Percentiles rank a stretch among this genome's conserved stretches.
Conservation (phyloP, 1,284 basidiomycete genomes). For the Melampsora abietis-canadensis region DNA sequence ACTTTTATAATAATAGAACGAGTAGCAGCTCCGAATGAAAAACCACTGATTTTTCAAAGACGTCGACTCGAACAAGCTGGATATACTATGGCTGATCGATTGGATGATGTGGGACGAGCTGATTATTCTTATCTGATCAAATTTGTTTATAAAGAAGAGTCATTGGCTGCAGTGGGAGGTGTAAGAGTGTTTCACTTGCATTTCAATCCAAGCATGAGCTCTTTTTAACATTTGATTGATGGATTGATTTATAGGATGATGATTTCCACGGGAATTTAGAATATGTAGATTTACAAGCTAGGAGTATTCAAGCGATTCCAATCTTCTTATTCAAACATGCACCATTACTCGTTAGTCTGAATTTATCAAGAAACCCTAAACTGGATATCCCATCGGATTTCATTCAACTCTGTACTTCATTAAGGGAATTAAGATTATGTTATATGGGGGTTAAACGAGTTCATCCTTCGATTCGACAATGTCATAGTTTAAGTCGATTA, state of each 20-base stretch:
- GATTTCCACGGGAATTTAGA: slow-evolving; percentile 72
- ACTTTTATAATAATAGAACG: slow-evolving; percentile 62
- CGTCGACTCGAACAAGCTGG: slow-evolving; percentile 85
- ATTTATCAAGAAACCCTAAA: slow-evolving; percentile 91
- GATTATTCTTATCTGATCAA: slow-evolving; percentile 82
- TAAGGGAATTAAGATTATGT: slow-evolving; percentile 83
- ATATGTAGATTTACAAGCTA: slow-evolving; percentile 76
- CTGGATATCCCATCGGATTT: slow-evolving; percentile 95
- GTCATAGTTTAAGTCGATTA: slow-evolving; percentile 71
- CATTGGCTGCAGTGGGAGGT: slow-evolving; percentile 28
- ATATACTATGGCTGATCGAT: slow-evolving; percentile 75
- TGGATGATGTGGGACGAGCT: slow-evolving; percentile 74
- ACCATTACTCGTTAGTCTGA: slow-evolving; percentile 77
- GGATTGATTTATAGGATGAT: slow-evolving; percentile 62
- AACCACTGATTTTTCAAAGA: slow-evolving; percentile 78
- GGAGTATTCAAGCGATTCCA: slow-evolving; percentile 83
- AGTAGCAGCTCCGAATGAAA: slow-evolving; percentile 72
- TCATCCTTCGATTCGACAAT: slow-evolving; percentile 76
- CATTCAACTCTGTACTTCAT: slow-evolving; percentile 77
- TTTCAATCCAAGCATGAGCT: slow-evolving; percentile 47
- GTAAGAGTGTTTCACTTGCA: slow-evolving; percentile 51
- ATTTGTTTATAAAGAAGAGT: slow-evolving; percentile 63
- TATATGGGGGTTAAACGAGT: slow-evolving; percentile 93
- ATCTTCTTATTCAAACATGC: slow-evolving; percentile 83
- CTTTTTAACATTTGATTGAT: background rate